A percentile compares a stretch with the other conserved stretches of the same genome.
Evolutionary conservation across 805 yeast genomes (phyloP).

Genomic region (Saccharomycodes ludwigii): DNA sequence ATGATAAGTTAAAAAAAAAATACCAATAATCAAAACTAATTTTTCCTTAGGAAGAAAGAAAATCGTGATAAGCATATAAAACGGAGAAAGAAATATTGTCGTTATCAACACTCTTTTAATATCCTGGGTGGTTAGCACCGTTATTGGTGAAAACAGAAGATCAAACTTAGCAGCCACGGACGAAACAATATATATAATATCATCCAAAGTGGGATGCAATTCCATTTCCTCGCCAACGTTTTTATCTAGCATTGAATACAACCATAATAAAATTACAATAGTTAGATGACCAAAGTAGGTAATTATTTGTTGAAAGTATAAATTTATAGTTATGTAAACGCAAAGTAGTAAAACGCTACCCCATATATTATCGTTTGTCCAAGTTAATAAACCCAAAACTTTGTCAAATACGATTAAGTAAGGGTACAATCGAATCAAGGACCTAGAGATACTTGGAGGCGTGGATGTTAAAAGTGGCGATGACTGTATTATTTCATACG

Average conservation of each 20-base stretch:
- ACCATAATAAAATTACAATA: conserved; percentile 46
- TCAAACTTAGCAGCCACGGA: conserved; percentile 67
- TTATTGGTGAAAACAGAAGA: conserved; percentile 67
- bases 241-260: conserved; percentile 47
- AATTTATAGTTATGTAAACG: conserved; percentile 45
- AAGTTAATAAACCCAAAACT: conserved; percentile 60
- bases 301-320: conserved; percentile 69
- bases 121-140: conserved; percentile 68
- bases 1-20: conserved; percentile 66
- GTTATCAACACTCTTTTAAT: conserved; percentile 72
- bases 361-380: conserved; percentile 86
- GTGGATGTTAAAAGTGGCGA: conserved; percentile 81
- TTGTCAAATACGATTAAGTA: conserved; percentile 65
- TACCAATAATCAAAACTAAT: conserved; percentile 45
- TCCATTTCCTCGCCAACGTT: conserved; percentile 46
- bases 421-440: conserved; percentile 75
- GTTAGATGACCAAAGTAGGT: conserved; percentile 76
- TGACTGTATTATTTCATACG: conserved; percentile 22
- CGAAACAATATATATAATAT: conserved; percentile 65
- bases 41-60: conserved; percentile 62
- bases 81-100: conserved; percentile 74
- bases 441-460: conserved; percentile 82
- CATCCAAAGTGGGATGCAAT: conserved; percentile 73
- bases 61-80: conserved; percentile 58
- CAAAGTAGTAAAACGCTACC: conserved; percentile 41